phyloP scores from a whole-genome alignment of 2,329 filamentous ascomycete species.

The Fusarium sp. region DNA sequence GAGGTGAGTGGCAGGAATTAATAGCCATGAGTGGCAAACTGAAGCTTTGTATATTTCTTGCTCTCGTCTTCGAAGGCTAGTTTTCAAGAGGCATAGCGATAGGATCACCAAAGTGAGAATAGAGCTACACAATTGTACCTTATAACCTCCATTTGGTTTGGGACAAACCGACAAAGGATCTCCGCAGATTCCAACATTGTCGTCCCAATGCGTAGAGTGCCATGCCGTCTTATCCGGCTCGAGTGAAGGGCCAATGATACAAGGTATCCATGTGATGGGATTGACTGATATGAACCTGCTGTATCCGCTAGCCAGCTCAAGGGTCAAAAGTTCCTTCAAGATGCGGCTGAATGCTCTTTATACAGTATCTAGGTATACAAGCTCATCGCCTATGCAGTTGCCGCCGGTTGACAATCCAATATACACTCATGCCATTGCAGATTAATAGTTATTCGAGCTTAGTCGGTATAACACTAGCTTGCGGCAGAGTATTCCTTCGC shows the following conservation, averaged over 20 bases:
- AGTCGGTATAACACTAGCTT: neutral
- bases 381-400: neutral
- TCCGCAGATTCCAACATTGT: neutral
- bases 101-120: accelerated
- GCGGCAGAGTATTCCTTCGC: neutral
- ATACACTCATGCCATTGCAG: neutral
- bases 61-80: neutral
- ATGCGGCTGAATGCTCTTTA: neutral
- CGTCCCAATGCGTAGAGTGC: neutral
- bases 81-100: neutral
- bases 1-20: neutral
- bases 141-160: neutral
- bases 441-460: neutral
- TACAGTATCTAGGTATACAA: neutral
- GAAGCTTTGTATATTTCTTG: neutral
- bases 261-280: neutral
- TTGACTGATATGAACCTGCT: neutral
- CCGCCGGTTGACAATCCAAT: neutral
- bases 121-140: neutral
- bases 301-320: neutral
- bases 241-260: neutral
- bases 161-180: neutral
- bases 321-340: neutral
- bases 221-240: neutral
- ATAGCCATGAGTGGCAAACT: neutral